These are phyloP conservation scores for Carex cristatella DNA, from an alignment of 176 grass and related monocot genomes.

Conservation along the genomic window DNA sequence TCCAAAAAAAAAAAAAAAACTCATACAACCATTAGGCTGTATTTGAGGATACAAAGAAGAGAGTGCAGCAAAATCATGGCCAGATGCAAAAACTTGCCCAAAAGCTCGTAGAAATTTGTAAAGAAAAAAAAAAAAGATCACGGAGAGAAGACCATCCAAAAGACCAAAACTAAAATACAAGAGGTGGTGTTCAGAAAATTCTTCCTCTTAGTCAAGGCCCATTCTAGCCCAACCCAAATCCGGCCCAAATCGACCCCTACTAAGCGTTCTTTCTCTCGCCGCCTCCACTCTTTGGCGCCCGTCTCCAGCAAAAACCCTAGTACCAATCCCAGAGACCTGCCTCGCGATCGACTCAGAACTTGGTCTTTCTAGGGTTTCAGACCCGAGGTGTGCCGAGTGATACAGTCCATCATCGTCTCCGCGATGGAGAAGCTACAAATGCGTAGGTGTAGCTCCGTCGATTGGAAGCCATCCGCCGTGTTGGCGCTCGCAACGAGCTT, in stretches of 20 bases:
- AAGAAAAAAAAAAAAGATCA: neutral
- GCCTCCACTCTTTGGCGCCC: conserved; percentile 12
- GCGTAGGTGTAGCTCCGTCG: conserved; percentile 39
- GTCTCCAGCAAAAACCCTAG: conserved; percentile 21
- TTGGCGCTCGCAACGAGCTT: conserved; percentile 59
- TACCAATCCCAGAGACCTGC: neutral
- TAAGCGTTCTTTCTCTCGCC: neutral
- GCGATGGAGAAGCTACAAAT: conserved; percentile 81
- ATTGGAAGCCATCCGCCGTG: conserved; percentile 68
- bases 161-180: neutral
- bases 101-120: no score
- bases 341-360: neutral
- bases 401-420: neutral
- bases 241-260: conserved; percentile 32
- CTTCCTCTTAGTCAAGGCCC: neutral
- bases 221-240: neutral
- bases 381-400: neutral
- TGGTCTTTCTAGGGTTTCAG: neutral
- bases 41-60: no score
- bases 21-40: no score
- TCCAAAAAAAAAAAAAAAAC: no score
- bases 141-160: neutral
- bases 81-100: no score
- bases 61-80: no score
- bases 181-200: neutral